Evolutionary conservation across 208 protist genomes (phyloP), one percentile per base, ranked within the genome.

Genomic region (Acanthamoeba royreba): DNA sequence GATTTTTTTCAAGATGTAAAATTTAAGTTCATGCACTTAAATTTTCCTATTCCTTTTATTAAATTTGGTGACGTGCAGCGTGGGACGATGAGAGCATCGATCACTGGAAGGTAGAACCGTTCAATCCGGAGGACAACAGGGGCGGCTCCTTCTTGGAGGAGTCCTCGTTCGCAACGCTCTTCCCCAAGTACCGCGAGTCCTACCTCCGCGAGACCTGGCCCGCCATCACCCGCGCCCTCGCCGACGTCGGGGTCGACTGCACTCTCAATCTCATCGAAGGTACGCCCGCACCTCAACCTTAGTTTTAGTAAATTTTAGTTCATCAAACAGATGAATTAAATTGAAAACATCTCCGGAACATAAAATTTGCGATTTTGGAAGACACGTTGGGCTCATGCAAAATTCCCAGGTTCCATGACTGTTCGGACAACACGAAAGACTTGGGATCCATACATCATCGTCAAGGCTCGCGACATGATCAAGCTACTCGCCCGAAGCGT

Each of bases 381-480:
- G n/a, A n/a, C n/a, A n/a, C n/a, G n/a, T n/a, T n/a, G n/a, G n/a
- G n/a, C n/a, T n/a, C n/a, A n/a, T n/a, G n/a, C n/a, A n/a, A n/a
- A n/a, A n/a, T 19, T 98, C 85, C 97, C 98, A 95, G 98, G 99
- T 95, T 99, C 97, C 91, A 99, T 99, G 98, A 99, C 98, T 22
- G 98, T 99, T 0, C 97, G 95, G 22, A 99, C 99, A 0, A 99
- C 99, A 0, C 95, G 98, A 13, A 98, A 99, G 93, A 99, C 99
- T 9, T 99, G 97, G 97, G 99, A 99, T 96, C 99, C 99, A 25
- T 99, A 98, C 95, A 97, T 97, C 25, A 99, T 99, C 87, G 96
- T 99, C 77, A 99, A 99, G 95, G 99, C 98, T 19, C 97, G 99
- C 69, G 99, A 99, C 96, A 97, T 99, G 66, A 99, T 99, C 88